Evolutionary conservation across 352 stramenopile species (phyloP), one percentile per base, ranked within the genome.

Genomic region (Phytophthora parvispora): DNA sequence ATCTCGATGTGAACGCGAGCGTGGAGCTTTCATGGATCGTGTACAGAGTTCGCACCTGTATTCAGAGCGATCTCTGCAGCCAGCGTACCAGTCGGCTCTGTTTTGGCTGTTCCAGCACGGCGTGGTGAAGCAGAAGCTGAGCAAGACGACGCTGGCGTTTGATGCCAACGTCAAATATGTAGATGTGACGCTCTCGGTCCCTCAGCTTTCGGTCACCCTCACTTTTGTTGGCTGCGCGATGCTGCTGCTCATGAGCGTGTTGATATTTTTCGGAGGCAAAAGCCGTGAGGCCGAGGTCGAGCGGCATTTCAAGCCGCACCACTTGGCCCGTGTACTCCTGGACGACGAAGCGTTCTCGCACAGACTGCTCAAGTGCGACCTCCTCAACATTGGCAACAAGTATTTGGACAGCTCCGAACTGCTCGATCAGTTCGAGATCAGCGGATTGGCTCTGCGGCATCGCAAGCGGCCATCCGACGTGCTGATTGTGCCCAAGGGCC

Each of bases 91-190:
- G 50, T 77, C 82, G 1, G 77, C 75, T 9, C 31, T 87, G 9
- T 87, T 90, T 66, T 90, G 80, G 80, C 47, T 90, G 18, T 78
- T 90, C 13, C 82, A 88, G 47, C 64, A 69, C 48, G 82, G 75
- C 3, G 67, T 78, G 15, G 63, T 78, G 31, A 70, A 77, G 45
- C 59, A 83, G 10, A 65, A 69, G 15, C 48, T 69, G 4, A 74
- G 40, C 40, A 36, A 64, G 28, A 63, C 51, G 7, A 75, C 72
- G n/a, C 42, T 84, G 12, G 56, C 67, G 8, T 83, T 84, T 15
- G 65, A 66, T 4, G 55, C 50, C 18, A 77, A 63, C 55, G 42
- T 74, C 2, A 62, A 74, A 2, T 59, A 61, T 43, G 51, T 82
- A 6, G 77, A 90, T 55, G 62, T 84, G 6, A 67, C 63, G 27